Evolutionary conservation across 306 rosid species (phyloP).

Genomic region (Vachellia collinsii): DNA sequence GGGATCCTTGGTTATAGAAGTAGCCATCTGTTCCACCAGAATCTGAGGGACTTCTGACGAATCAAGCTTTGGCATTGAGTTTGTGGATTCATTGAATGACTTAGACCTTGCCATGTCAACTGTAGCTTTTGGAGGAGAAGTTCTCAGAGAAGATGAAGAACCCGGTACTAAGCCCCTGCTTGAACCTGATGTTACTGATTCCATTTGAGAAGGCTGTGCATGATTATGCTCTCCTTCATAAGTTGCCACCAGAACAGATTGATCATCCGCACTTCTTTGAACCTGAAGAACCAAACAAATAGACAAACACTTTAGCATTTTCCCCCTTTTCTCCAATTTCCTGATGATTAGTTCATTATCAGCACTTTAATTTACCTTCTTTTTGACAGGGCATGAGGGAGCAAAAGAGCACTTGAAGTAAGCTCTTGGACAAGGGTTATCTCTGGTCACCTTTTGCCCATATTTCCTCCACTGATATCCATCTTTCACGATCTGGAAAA

Average conservation of each 20-base stretch:
- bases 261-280: conserved; percentile 96
- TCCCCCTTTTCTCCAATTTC: neutral
- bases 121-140: conserved; percentile 50
- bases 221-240: conserved; percentile 99
- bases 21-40: conserved; percentile 93
- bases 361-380: conserved; percentile 66
- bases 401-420: conserved; percentile 99
- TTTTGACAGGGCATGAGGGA: conserved; percentile 92
- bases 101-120: conserved; percentile 69
- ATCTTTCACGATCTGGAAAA: conserved; percentile 81
- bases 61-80: conserved; percentile 47
- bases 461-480: conserved; percentile 99
- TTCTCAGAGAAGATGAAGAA: conserved; percentile 48
- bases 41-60: conserved; percentile 60
- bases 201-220: conserved; percentile 61
- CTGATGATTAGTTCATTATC: neutral
- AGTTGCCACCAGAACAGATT: conserved; percentile 82
- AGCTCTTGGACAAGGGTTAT: conserved; percentile 96
- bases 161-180: conserved; percentile 55
- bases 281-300: conserved; percentile 59
- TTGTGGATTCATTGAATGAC: conserved; percentile 44
- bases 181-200: conserved; percentile 60
- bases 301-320: conserved; percentile 12
- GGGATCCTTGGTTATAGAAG: conserved; percentile 93
- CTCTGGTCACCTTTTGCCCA: conserved; percentile 98